Base-by-base conservation (phyloP, 2,329 filamentous ascomycete species). In the Calonectria pseudoreteaudii region DNA sequence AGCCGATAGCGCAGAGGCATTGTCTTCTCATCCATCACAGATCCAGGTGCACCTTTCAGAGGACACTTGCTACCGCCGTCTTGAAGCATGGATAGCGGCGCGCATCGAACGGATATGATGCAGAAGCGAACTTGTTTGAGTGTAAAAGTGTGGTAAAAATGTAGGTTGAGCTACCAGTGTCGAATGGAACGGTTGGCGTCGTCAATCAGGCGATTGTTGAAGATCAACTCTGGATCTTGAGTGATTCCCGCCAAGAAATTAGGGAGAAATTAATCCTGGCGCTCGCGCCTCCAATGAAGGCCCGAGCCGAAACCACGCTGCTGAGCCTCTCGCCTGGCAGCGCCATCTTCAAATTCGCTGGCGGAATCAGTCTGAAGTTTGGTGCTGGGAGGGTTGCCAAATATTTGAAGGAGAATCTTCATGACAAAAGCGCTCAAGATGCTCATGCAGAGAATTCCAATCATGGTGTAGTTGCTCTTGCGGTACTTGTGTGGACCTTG, bases 381-480 rank as follows among this genome's bases (percentile, higher is more conserved):
- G 41, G 82, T 83, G 80, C 86, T 89, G 1, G 87, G 87, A 49
- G 87, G 81, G 77, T 91, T 91, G 26, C 90, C 91, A 72, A 91
- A 85, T 36, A 89, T 83, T 81, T 81, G 92, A 50, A 97, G 85
- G 71, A 95, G 84, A 23, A 92, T 80, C 65, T 91, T 91, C 93
- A 97, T 96, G 71, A 88, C 81, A 28, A 92, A 86, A 53, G 93
- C 93, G 79, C 93, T 93, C 5, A 93, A 76, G 66, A 98, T 96
- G 85, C 95, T 98, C 66, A 92, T 86, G 75, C 91, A 91, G 26
- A 98, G 85, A 70, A 98, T 98, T 3, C 93, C 95, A 72, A 98
- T 92, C 95, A 98, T 97, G 78, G 93, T 91, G 77, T 96, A 86
- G 84, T 97, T 98, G 85, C 95, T 97, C 83, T 93, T 93, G 75